Evolutionary conservation across 495 filamentous ascomycete species (phyloP), one percentile per base, ranked within the genome.

Genomic region (Talaromyces stipitatus): DNA sequence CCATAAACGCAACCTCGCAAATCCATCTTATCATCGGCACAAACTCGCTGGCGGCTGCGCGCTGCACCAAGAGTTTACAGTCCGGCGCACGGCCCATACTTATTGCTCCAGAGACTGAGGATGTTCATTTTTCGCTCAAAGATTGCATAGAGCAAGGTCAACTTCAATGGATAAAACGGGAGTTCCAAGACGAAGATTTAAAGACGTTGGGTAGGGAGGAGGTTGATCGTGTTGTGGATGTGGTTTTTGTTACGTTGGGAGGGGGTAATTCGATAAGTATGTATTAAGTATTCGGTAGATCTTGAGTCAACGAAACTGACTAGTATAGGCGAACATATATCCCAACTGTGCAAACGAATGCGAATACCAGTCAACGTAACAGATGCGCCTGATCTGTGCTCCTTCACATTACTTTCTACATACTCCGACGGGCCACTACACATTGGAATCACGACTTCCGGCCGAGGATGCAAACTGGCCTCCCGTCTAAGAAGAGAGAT

Each of bases 391-490:
- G 77, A 81, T 33, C 83, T 97, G n/a, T 96, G 90, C 70, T 86
- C 89, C 10, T 97, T 98, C 68, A 88, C 87, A 8, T 77, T 98
- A 50, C 85, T 97, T 14, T 90, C 91, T 26, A 91, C 88, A 4
- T 85, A 97, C 66, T 83, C 82, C 45, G 91, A 96, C 65, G 94
- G 94, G 0, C 95, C 94, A 36, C 76, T 98, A 27, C 94, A 98
- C 63, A 87, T 98, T 60, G 94, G 92, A 46, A 89, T 97, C 51
- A 97, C 94, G 3, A 98, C 94, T 2, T 96, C 94, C 26, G 95
- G 95, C 16, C 86, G 88, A 60, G 94, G 94, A 0, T 98, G 94
- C 76, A 97, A 97, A 65, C 82, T 98, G 30, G 89, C 95, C 6
- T 88, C 89, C 2, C 81, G 94, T n/a, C 87, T 98, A 60, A 82